phyloP scores from a whole-genome alignment of 2,329 filamentous ascomycete genomes.

The Catunica adiposa region DNA sequence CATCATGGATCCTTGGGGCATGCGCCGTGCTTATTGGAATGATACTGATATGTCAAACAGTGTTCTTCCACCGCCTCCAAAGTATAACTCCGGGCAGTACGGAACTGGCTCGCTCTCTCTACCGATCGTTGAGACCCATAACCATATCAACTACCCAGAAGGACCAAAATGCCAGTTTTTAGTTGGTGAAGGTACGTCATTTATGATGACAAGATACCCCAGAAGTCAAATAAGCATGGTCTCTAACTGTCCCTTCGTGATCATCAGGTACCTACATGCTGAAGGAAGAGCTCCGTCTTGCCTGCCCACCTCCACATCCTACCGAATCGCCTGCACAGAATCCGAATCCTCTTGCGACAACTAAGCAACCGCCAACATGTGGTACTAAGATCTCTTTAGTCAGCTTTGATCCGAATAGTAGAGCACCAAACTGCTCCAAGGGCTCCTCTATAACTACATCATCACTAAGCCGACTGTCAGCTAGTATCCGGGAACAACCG shows the following conservation, averaged over 20 bases:
- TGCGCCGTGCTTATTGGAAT: conserved; percentile 11
- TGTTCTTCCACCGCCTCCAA: conserved; percentile 70
- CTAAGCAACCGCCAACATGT: conserved; percentile 62
- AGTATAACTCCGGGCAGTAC: conserved; percentile 63
- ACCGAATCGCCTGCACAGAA: conserved; percentile 79
- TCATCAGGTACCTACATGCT: conserved; percentile 73
- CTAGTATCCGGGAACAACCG: conserved; percentile 44
- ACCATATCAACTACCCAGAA: conserved; percentile 62
- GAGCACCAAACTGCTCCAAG: conserved; percentile 38
- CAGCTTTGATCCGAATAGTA: conserved; percentile 46
- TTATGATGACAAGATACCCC: background rate
- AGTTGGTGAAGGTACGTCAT: conserved; percentile 64
- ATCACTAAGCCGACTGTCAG: conserved; percentile 26
- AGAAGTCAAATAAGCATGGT: background rate
- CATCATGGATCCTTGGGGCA: conserved; percentile 12
- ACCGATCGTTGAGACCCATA: conserved; percentile 85
- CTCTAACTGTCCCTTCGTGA: background rate
- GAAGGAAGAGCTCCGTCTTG: conserved; percentile 79
- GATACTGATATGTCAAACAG: conserved; percentile 25
- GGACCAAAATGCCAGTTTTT: conserved; percentile 79
- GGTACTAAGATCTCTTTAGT: conserved; percentile 75
- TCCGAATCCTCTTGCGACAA: conserved; percentile 79
- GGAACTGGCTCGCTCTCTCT: conserved; percentile 37
- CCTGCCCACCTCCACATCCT: conserved; percentile 86
- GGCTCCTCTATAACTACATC: conserved; percentile 35